A percentile compares a stretch with the other conserved stretches of the same genome.
phyloP scores from a whole-genome alignment of 2,329 filamentous ascomycete genomes.

The Neofusicoccum parvum region DNA sequence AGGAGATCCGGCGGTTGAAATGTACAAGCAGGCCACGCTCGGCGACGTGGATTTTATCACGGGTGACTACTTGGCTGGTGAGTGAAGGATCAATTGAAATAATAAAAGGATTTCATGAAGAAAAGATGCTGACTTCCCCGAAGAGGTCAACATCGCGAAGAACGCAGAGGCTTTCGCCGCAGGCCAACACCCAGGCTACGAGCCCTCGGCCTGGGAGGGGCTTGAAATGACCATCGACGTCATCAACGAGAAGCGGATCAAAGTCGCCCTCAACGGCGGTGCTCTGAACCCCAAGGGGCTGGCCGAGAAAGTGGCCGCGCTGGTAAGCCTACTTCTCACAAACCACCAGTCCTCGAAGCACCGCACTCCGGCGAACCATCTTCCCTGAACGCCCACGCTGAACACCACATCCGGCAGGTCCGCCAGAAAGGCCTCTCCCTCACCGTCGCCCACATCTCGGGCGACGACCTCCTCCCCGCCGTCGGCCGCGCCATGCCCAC shows the following conservation, averaged over 20 bases:
- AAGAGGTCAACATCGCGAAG: conserved; percentile 49
- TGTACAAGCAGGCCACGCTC: conserved; percentile 37
- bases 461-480: conserved; percentile 47
- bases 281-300: conserved; percentile 57
- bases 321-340: conserved; percentile 30
- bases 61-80: conserved; percentile 45
- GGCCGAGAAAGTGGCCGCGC: conserved; percentile 47
- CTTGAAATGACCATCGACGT: conserved; percentile 50
- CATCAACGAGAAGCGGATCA: conserved; percentile 53
- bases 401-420: background rate
- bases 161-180: conserved; percentile 41
- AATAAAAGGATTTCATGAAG: too few relatives aligned
- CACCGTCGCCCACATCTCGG: conserved; percentile 49
- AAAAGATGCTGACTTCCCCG: conserved; percentile 24
- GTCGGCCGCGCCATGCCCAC: conserved; percentile 33
- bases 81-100: conserved; percentile 1
- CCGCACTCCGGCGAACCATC: too few relatives aligned
- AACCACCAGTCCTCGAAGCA: too few relatives aligned
- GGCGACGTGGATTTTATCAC: conserved; percentile 45
- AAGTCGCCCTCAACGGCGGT: conserved; percentile 60
- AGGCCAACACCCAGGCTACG: conserved; percentile 48
- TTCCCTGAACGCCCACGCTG: too few relatives aligned
- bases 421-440: conserved; percentile 39
- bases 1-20: conserved; percentile 41
- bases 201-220: conserved; percentile 53